These are phyloP conservation scores for Trichoderma koningiopsis DNA, from an alignment of 2,329 filamentous ascomycete species.

Conservation along the genomic window DNA sequence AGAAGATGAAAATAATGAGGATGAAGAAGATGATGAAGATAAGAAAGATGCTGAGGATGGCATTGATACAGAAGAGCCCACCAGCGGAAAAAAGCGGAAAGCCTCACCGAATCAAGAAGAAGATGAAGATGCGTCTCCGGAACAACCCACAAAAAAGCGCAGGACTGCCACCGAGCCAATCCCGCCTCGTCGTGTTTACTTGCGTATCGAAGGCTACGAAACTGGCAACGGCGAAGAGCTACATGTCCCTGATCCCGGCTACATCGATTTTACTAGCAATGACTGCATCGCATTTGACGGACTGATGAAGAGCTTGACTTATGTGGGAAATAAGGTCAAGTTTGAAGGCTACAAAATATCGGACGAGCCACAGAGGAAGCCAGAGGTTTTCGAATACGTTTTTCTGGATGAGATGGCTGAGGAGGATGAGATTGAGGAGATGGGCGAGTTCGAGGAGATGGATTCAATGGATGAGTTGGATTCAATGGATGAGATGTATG, in stretches of 20 bases:
- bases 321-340: not conserved
- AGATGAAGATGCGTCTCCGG: not conserved
- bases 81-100: not conserved
- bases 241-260: not conserved
- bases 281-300: not conserved
- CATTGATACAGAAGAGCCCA: not conserved
- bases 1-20: not conserved
- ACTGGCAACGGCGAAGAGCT: not conserved
- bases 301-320: not conserved
- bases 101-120: not conserved
- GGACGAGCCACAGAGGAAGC: not conserved
- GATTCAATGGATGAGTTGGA: no score
- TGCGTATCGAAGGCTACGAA: not conserved
- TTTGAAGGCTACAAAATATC: slow-evolving; percentile 13
- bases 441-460: no score
- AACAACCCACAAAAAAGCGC: not conserved
- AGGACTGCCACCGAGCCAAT: not conserved
- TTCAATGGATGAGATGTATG: no score
- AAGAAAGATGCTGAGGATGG: not conserved
- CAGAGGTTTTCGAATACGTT: not conserved
- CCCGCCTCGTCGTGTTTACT: slow-evolving; percentile 4
- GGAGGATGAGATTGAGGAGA: no score
- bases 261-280: not conserved
- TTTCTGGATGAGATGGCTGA: no score
- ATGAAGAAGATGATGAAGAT: not conserved